Percentiles rank a stretch among this genome's conserved stretches.
These are phyloP conservation scores for Pythium oligandrum DNA, from an alignment of 352 stramenopile species.

Conservation along the genomic window DNA sequence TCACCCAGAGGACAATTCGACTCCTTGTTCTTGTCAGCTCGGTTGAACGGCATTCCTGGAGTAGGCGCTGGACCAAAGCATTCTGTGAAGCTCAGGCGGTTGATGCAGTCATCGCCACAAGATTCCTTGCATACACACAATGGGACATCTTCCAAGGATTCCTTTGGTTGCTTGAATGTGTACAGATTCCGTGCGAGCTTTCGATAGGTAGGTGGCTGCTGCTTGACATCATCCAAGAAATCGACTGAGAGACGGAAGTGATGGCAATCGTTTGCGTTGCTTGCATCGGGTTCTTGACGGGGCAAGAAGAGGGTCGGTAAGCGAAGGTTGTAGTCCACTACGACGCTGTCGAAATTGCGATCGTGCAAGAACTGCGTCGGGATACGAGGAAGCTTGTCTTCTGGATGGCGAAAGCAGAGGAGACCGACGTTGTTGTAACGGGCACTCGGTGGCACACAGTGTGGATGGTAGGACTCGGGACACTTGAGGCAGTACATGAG, in stretches of 20 bases:
- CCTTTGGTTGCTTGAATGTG: slow-evolving; percentile 79
- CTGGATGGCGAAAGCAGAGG: slow-evolving; percentile 87
- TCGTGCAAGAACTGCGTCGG: slow-evolving; percentile 65
- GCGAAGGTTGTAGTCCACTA: slow-evolving; percentile 70
- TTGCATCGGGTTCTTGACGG: slow-evolving; percentile 47
- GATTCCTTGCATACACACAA: slow-evolving; percentile 69
- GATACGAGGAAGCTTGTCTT: slow-evolving; percentile 74
- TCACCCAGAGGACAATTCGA: slow-evolving; percentile 90
- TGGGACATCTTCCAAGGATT: slow-evolving; percentile 70
- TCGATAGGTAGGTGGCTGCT: slow-evolving; percentile 70
- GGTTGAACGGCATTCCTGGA: slow-evolving; percentile 28
- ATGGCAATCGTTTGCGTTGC: slow-evolving; percentile 46
- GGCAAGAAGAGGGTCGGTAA: slow-evolving; percentile 79
- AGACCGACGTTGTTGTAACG: slow-evolving; percentile 91
- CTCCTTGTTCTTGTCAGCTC: slow-evolving; percentile 36
- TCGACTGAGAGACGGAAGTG: slow-evolving; percentile 73
- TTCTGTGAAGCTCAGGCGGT: slow-evolving; percentile 90
- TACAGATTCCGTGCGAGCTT: slow-evolving; percentile 79
- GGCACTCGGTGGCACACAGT: slow-evolving; percentile 88
- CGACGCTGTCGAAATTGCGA: slow-evolving; percentile 56
- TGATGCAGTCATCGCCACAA: slow-evolving; percentile 93
- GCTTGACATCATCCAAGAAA: slow-evolving; percentile 70
- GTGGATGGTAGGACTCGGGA: slow-evolving; percentile 88
- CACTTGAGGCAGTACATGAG: slow-evolving; percentile 91
- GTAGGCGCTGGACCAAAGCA: slow-evolving; percentile 79